Evolutionary conservation across 148 eudicot genomes (phyloP), one percentile per base, ranked within the genome.

Genomic region (Beta vulgaris): DNA sequence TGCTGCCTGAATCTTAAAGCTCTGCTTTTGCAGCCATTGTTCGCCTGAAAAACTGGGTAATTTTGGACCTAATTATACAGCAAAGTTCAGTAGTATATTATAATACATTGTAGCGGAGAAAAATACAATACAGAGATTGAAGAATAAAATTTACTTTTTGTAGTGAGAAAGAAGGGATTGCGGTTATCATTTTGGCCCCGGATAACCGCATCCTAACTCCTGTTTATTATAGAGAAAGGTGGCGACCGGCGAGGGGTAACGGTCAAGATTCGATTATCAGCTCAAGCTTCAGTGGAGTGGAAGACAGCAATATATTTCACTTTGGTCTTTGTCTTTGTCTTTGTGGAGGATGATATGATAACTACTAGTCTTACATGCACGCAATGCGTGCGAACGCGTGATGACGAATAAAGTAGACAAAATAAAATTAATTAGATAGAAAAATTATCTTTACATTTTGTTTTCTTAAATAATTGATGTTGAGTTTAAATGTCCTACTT

Each of bases 181-280:
- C 58, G 7, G 77, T 8, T 25, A 82, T 44, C 7, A 81, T 74
- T 70, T 73, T 79, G 76, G 84, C 62, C 79, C 72, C 77, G 77
- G 87, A 79, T 77, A 84, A 84, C 75, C 76, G 76, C 90, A 89
- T 85, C 78, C 39, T 84, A 16, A n/a, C n/a, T n/a, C n/a, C n/a
- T 26, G 21, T 3, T 1, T 0, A 19, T 1, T 3, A 29, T 12
- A 28, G 29, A 29, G 36, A 15, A 0, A 8, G 26, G 26, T 3
- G 35, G 15, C 60, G 13, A 32, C 4, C 6, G 10, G 18, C 18
- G 42, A n/a, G 21, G 9, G 0, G 13, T 46, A 69, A 67, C 53
- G 53, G 70, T 67, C 42, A 66, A 25, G 51, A 65, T 36, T 13
- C 26, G 3, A 49, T 68, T 9, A 40, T 42, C 42, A 6, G 7